A percentile compares a stretch with the other conserved stretches of the same genome.
phyloP scores from a whole-genome alignment of 2,329 filamentous ascomycete species.

The Aspergillus sp. region DNA sequence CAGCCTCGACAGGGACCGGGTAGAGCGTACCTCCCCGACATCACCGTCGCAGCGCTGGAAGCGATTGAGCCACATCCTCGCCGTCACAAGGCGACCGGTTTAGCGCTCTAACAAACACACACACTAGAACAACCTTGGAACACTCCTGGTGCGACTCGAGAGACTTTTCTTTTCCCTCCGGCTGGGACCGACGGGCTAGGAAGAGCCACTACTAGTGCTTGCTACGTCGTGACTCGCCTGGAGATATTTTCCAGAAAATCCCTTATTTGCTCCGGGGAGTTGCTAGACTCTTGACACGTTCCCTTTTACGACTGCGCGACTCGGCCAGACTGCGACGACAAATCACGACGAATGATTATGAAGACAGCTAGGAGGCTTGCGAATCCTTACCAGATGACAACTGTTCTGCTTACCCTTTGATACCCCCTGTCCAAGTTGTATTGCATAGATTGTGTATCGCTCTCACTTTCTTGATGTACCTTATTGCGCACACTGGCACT shows the following conservation, averaged over 20 bases:
- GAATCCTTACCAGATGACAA: conserved; percentile 12
- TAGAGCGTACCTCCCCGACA: conserved; percentile 27
- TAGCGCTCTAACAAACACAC: not conserved
- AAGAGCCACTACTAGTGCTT: not conserved
- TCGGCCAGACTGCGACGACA: conserved; percentile 4
- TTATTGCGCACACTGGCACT: not conserved
- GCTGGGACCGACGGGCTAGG: not conserved
- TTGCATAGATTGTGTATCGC: conserved; percentile 17
- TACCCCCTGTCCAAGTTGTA: conserved; percentile 15
- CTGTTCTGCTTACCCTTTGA: conserved; percentile 11
- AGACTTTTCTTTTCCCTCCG: not conserved
- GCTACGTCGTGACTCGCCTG: not conserved
- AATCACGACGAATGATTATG: conserved; percentile 12
- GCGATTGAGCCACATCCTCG: conserved; percentile 39
- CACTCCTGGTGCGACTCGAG: not conserved
- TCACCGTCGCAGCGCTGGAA: conserved; percentile 39
- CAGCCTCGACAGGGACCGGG: conserved; percentile 33
- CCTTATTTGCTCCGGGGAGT: not conserved
- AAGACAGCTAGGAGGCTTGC: conserved; percentile 13
- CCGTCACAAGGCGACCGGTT: conserved; percentile 29
- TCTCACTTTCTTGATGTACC: conserved; percentile 3
- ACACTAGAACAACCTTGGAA: not conserved
- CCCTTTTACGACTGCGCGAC: conserved; percentile 2
- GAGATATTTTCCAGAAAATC: not conserved
- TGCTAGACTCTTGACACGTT: not conserved